phyloP scores from a whole-genome alignment of 2,329 filamentous ascomycete species.

The Fusarium sp. region DNA sequence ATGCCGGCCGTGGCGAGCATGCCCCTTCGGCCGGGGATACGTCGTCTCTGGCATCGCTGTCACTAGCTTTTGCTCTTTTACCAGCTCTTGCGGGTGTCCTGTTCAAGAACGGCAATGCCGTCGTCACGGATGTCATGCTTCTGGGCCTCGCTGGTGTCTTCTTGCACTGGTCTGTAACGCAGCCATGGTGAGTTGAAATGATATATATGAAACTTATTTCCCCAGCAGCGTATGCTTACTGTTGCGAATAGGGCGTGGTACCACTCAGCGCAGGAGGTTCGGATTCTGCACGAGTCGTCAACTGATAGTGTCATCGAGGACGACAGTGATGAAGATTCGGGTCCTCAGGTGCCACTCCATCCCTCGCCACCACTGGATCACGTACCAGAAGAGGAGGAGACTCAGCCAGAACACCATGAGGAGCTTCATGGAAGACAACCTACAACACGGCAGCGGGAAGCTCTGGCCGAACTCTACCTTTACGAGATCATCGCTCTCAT shows the following conservation, averaged over 20 bases:
- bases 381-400: conserved; percentile 60
- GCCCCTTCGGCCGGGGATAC: conserved; percentile 63
- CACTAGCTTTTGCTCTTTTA: conserved; percentile 85
- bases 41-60: conserved; percentile 84
- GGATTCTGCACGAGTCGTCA: conserved; percentile 65
- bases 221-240: conserved; percentile 18
- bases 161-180: conserved; percentile 90
- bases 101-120: conserved; percentile 85
- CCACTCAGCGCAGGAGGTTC: conserved; percentile 76
- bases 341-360: conserved; percentile 33
- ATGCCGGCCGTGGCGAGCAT: conserved; percentile 46
- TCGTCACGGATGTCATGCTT: conserved; percentile 89
- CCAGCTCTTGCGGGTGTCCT: conserved; percentile 89
- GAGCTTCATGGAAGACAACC: conserved; percentile 23
- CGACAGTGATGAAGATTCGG: conserved; percentile 61
- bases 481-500: conserved; percentile 83
- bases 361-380: conserved; percentile 55
- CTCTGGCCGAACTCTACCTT: conserved; percentile 76
- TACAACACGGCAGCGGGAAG: conserved; percentile 54
- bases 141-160: conserved; percentile 87
- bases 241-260: conserved; percentile 70
- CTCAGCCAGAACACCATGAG: conserved; percentile 38
- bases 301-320: conserved; percentile 61
- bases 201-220: not conserved
- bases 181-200: conserved; percentile 81